phyloP scores from a whole-genome alignment of 108 stramenopile genomes.

The Nitzschia inconspicua region DNA sequence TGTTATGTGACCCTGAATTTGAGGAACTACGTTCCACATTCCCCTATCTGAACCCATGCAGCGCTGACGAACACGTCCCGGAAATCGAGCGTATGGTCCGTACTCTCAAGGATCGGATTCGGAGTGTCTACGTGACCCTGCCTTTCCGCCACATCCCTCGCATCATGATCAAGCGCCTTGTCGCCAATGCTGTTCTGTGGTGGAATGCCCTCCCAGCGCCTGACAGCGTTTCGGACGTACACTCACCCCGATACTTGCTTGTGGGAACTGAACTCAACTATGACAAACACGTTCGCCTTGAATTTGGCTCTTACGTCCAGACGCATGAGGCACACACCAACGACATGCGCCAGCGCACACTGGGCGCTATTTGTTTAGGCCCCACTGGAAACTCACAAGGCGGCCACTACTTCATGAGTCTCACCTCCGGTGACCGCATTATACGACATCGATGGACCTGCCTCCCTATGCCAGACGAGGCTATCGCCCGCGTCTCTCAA shows the following conservation, averaged over 20 bases:
- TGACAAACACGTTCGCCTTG: constrained; percentile 13
- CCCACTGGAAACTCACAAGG: constrained; percentile 23
- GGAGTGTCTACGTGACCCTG: constrained; percentile 17
- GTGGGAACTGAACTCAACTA: constrained; percentile 8
- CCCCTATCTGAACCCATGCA: background rate
- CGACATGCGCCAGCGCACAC: constrained; percentile 15
- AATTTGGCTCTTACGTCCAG: constrained; percentile 42
- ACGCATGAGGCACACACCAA: constrained; percentile 36
- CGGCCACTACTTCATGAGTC: constrained; percentile 6
- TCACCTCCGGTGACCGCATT: no score
- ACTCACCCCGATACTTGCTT: constrained; percentile 23
- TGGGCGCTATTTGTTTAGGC: constrained; percentile 26
- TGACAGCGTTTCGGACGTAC: constrained; percentile 9
- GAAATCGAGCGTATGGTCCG: constrained; percentile 42
- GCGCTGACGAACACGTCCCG: constrained; percentile 43
- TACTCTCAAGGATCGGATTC: constrained; percentile 31
- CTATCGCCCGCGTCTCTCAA: no score
- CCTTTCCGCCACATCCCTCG: constrained; percentile 32
- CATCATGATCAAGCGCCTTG: constrained; percentile 14
- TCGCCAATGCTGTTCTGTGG: constrained; percentile 20
- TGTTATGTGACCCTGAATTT: constrained; percentile 35
- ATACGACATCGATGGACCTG: no score
- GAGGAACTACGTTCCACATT: no score
- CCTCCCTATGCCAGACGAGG: no score
- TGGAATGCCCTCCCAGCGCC: constrained; percentile 18